Conservation (phyloP, 352 stramenopile genomes). For the Blastocystis sp. region DNA sequence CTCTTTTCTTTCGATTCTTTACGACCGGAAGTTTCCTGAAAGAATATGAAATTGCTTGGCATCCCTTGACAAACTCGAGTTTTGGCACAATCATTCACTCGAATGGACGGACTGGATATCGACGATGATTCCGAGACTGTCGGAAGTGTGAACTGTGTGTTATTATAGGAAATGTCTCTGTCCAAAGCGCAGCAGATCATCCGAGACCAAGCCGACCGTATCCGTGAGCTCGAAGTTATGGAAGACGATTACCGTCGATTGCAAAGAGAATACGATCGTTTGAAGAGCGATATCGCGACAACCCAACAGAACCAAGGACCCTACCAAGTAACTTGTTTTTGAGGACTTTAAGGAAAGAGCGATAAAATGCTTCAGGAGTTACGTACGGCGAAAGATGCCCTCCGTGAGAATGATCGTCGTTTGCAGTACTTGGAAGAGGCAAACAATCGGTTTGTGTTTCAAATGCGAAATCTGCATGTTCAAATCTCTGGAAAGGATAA, state of each 20-base stretch:
- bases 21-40: too few species aligned
- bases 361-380: conserved; percentile 3
- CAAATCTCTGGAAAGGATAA: conserved; percentile 46
- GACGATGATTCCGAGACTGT: conserved; percentile 21
- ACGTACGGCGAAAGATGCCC: not conserved
- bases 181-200: not conserved
- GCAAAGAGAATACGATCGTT: not conserved
- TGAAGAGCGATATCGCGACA: not conserved
- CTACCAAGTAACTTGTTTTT: not conserved
- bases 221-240: not conserved
- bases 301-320: not conserved
- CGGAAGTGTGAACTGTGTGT: not conserved
- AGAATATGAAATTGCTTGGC: too few species aligned
- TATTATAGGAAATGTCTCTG: conserved; percentile 19
- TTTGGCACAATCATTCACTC: not conserved
- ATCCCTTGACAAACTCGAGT: too few species aligned
- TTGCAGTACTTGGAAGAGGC: conserved; percentile 39
- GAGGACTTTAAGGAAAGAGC: not conserved
- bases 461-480: conserved; percentile 42
- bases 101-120: conserved; percentile 44
- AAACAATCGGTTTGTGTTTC: conserved; percentile 45
- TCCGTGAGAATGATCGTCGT: conserved; percentile 27
- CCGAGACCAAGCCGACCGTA: not conserved
- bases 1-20: not conserved
- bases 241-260: not conserved